Evolutionary conservation across 495 filamentous ascomycete genomes (phyloP).

Genomic region (Daldinia bambusicola): DNA sequence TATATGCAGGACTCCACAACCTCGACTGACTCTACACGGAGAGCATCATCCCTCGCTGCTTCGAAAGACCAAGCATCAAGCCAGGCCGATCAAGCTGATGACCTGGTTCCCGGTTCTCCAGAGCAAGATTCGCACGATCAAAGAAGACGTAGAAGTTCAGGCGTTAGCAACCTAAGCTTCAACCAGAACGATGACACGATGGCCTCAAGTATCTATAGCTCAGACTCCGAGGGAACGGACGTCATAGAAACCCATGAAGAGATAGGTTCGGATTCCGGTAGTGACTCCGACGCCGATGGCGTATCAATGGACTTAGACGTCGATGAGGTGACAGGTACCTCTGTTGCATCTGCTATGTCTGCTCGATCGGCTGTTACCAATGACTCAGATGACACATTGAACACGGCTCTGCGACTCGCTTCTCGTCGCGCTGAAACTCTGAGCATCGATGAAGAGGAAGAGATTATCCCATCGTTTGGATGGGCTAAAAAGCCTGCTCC

Average conservation of each 20-base stretch:
- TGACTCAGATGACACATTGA: slow-evolving; percentile 73
- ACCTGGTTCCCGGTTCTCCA: slow-evolving; percentile 71
- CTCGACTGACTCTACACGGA: slow-evolving; percentile 79
- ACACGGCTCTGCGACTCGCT: slow-evolving; percentile 80
- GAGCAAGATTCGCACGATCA: slow-evolving; percentile 73
- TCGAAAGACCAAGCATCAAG: slow-evolving; percentile 58
- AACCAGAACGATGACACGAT: slow-evolving; percentile 71
- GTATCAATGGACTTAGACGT: slow-evolving; percentile 77
- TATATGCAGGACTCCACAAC: slow-evolving; percentile 87
- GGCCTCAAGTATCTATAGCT: slow-evolving; percentile 83
- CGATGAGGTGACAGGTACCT: slow-evolving; percentile 76
- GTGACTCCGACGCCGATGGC: slow-evolving; percentile 72
- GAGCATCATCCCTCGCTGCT: slow-evolving; percentile 69
- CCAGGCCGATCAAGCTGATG: slow-evolving; percentile 68
- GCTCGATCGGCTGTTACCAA: slow-evolving; percentile 60
- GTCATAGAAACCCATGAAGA: slow-evolving; percentile 64
- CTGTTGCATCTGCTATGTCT: slow-evolving; percentile 67
- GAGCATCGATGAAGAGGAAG: slow-evolving; percentile 78
- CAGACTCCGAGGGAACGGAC: slow-evolving; percentile 70
- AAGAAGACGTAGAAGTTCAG: slow-evolving; percentile 73
- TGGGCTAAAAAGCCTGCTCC: slow-evolving; percentile 55
- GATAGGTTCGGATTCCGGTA: slow-evolving; percentile 62
- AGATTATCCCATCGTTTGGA: slow-evolving; percentile 75
- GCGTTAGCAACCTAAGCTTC: slow-evolving; percentile 65
- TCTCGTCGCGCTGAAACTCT: slow-evolving; percentile 76